A percentile compares a stretch with the other conserved stretches of the same genome.
Evolutionary conservation across 208 protist genomes (phyloP).

Genomic region (Crithidia fasciculata): DNA sequence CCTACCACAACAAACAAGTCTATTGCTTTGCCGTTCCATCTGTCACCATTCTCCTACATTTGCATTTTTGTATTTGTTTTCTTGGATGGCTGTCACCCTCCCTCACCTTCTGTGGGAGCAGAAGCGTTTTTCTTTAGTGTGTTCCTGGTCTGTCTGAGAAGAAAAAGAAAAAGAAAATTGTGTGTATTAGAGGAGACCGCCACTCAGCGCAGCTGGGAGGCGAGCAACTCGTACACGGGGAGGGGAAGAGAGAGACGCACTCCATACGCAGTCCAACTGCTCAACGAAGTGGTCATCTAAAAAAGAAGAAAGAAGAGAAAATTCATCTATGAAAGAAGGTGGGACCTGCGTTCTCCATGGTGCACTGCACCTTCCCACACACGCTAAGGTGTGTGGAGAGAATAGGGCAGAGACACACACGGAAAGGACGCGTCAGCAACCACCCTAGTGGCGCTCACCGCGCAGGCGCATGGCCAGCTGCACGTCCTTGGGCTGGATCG

Average conservation of each 20-base stretch:
- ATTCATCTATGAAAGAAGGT: slow-evolving; percentile 25
- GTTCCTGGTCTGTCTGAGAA: too few species aligned
- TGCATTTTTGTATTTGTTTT: too few species aligned
- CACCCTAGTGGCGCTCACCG: slow-evolving; percentile 47
- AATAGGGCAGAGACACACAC: neutral
- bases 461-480: slow-evolving; percentile 45
- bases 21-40: too few species aligned
- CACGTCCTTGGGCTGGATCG: slow-evolving; percentile 83
- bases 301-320: slow-evolving; percentile 14
- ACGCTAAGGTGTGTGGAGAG: neutral
- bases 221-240: neutral
- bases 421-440: neutral
- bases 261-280: neutral
- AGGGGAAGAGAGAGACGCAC: neutral
- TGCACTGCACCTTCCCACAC: too few species aligned
- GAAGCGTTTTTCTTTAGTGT: too few species aligned
- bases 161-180: too few species aligned
- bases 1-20: too few species aligned
- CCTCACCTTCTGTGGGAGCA: too few species aligned
- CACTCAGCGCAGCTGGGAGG: too few species aligned
- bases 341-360: neutral
- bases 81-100: too few species aligned
- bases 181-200: too few species aligned
- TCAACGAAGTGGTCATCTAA: neutral
- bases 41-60: too few species aligned